Percentiles rank a stretch among this genome's conserved stretches.
Evolutionary conservation across 805 yeast genomes (phyloP).

Genomic region (Debaryomyces tyrocola): DNA sequence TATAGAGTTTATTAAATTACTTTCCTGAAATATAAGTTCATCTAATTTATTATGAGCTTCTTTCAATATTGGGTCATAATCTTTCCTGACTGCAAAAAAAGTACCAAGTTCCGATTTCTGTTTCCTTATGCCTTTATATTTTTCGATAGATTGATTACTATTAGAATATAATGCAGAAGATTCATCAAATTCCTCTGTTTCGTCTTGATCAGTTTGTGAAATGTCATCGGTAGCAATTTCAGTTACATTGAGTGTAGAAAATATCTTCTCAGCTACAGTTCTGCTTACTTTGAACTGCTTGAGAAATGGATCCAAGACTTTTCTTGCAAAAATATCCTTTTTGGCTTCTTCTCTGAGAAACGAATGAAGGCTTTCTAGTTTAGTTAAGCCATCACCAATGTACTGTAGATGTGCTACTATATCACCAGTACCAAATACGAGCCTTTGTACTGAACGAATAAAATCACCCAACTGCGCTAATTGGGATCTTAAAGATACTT

Average conservation of each 20-base stretch:
- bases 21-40: conserved; percentile 24
- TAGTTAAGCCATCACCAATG: conserved; percentile 32
- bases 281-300: conserved; percentile 37
- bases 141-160: conserved; percentile 16
- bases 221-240: neutral
- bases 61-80: conserved; percentile 29
- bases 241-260: conserved; percentile 4
- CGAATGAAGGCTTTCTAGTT: conserved; percentile 18
- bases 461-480: conserved; percentile 56
- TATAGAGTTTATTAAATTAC: conserved; percentile 18
- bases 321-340: conserved; percentile 18
- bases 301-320: conserved; percentile 20
- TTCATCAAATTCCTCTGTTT: conserved; percentile 5
- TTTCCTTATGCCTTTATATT: conserved; percentile 17
- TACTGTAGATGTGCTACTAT: conserved; percentile 27
- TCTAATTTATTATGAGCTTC: conserved; percentile 34
- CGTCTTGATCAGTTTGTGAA: conserved; percentile 1
- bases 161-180: conserved; percentile 16
- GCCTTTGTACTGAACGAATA: conserved; percentile 57
- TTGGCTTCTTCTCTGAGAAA: conserved; percentile 15
- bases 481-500: conserved; percentile 25
- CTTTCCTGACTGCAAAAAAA: conserved; percentile 34
- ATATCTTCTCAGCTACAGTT: conserved; percentile 42
- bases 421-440: conserved; percentile 36
- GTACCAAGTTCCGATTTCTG: conserved; percentile 6